phyloP scores from a whole-genome alignment of 169 alveolate genomes.

The Eimeria mitis region DNA sequence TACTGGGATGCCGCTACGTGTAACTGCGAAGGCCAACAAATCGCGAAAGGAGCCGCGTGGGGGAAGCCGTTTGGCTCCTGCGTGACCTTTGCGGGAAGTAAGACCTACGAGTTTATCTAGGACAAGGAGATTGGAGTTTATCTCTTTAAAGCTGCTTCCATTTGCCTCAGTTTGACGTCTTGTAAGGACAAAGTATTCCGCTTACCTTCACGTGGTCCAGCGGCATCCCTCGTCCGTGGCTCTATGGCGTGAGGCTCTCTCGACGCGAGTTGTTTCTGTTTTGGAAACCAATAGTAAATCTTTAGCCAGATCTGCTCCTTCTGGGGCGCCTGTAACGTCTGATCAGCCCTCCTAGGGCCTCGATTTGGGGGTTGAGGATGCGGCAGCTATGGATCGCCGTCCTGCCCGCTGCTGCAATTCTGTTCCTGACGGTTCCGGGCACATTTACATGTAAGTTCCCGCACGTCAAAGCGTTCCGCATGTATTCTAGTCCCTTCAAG shows the following conservation, averaged over 20 bases:
- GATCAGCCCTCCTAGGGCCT: not conserved
- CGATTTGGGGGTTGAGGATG: constrained; percentile 29
- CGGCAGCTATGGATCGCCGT: constrained; percentile 33
- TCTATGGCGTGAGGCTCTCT: not conserved
- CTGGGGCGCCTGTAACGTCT: not conserved
- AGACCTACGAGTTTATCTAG: not conserved
- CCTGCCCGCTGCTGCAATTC: constrained; percentile 7
- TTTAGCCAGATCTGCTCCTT: not conserved
- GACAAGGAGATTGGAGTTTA: not conserved
- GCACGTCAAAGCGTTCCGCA: not conserved
- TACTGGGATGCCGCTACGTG: not conserved
- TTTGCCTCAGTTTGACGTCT: not conserved
- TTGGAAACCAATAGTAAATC: not conserved
- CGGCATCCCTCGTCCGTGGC: constrained; percentile 11
- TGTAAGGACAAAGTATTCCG: not conserved
- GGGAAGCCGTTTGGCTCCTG: not conserved
- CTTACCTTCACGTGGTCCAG: constrained; percentile 19
- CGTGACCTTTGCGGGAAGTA: not conserved
- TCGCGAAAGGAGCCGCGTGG: constrained; percentile 9
- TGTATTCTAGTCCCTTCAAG: not conserved
- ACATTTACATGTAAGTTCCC: not conserved
- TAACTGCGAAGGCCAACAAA: not conserved
- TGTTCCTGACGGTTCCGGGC: not conserved
- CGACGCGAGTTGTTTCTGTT: not conserved
- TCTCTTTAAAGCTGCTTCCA: not conserved